Conservation (phyloP, 371 early-diverging fungal genomes). For the Choanephora cucurbitarum region DNA sequence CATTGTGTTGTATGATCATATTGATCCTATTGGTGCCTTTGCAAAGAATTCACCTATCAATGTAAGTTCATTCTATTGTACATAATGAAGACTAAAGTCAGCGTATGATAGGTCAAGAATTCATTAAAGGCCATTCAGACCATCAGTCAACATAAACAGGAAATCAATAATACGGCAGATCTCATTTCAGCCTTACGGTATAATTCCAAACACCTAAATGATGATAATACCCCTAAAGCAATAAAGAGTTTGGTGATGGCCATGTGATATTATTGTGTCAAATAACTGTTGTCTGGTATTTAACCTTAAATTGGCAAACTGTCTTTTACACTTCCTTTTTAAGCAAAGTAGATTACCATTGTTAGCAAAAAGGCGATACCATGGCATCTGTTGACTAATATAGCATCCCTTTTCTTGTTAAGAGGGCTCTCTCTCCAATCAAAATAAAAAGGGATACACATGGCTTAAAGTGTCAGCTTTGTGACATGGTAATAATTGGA, state of each 20-base stretch:
- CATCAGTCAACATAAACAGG: slow-evolving; percentile 36
- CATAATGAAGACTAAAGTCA: too few relatives aligned
- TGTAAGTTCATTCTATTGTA: slow-evolving; percentile 54
- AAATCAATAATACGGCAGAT: slow-evolving; percentile 55
- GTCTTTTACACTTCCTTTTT: slow-evolving; percentile 19
- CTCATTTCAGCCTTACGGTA: slow-evolving; percentile 79
- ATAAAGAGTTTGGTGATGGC: slow-evolving; percentile 62
- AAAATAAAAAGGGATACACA: too few relatives aligned
- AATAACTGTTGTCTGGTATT: background rate
- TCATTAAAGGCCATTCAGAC: slow-evolving; percentile 75
- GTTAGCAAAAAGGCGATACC: slow-evolving; percentile 18
- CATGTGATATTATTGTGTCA: slow-evolving; percentile 6
- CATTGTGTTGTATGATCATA: slow-evolving; percentile 91
- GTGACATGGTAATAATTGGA: slow-evolving; percentile 16
- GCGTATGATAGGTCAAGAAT: slow-evolving; percentile 58
- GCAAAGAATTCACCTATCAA: slow-evolving; percentile 77
- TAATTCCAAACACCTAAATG: slow-evolving; percentile 82
- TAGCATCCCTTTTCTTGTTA: too few relatives aligned
- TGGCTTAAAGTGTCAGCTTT: slow-evolving; percentile 17
- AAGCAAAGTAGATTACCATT: slow-evolving; percentile 18
- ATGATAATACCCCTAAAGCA: slow-evolving; percentile 76
- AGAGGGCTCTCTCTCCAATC: too few relatives aligned
- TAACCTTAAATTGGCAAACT: slow-evolving; percentile 7
- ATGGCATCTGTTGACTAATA: too few relatives aligned
- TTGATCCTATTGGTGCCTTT: slow-evolving; percentile 81